phyloP scores from a whole-genome alignment of 805 yeast species.

The Wickerhamiella azymoides region DNA sequence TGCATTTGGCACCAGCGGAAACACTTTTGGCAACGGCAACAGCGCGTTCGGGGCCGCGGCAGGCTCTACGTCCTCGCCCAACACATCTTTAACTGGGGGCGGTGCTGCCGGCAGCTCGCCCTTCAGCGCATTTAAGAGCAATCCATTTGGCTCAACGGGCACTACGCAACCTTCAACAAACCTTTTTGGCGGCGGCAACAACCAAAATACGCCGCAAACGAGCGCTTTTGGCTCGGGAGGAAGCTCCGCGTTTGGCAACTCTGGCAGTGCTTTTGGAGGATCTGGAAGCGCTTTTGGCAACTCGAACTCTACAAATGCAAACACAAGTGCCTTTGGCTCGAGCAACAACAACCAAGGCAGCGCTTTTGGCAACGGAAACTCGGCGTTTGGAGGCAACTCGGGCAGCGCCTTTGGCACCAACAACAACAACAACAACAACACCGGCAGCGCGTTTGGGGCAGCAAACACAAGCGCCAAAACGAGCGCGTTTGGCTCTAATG shows the following conservation, averaged over 20 bases:
- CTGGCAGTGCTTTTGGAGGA: neutral
- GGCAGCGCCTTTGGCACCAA: neutral
- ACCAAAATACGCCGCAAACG: too few relatives aligned
- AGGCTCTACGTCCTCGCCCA: neutral
- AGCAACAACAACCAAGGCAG: neutral
- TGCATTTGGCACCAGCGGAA: constrained; percentile 14
- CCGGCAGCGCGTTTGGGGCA: neutral
- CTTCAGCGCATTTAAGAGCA: neutral
- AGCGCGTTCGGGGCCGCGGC: constrained; percentile 13
- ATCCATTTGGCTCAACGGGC: constrained; percentile 1
- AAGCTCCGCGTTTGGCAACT: neutral
- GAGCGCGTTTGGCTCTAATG: neutral
- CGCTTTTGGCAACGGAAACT: neutral
- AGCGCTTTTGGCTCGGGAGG: constrained; percentile 1
- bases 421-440: neutral
- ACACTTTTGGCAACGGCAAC: constrained; percentile 14
- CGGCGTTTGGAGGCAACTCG: neutral
- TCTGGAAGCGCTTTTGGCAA: neutral
- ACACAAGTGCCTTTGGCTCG: neutral
- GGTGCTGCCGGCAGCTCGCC: neutral
- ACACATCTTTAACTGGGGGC: neutral
- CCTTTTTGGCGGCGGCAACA: too few relatives aligned
- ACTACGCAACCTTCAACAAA: neutral
- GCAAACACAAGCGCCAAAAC: neutral
- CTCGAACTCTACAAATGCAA: neutral